Evolutionary conservation across 306 rosid species (phyloP).

Genomic region (Mimosa bimucronata): DNA sequence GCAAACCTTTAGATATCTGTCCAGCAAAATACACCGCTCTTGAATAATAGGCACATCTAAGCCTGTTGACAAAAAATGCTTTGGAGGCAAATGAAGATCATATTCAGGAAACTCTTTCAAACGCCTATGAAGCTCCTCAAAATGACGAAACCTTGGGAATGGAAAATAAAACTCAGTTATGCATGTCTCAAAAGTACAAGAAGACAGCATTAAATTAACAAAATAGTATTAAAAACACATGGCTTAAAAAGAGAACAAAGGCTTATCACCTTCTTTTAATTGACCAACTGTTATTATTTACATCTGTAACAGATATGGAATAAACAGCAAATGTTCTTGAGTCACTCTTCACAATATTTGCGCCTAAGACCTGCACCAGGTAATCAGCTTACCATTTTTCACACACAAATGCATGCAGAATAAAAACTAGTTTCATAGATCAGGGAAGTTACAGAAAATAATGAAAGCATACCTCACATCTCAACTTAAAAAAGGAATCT

Average conservation of each 20-base stretch:
- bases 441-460: constrained; percentile 30
- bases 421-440: constrained; percentile 12
- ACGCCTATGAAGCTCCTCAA: constrained; percentile 97
- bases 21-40: constrained; percentile 87
- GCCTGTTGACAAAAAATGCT: constrained; percentile 95
- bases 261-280: constrained; percentile 87
- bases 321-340: constrained; percentile 95
- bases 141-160: constrained; percentile 84
- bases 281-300: constrained; percentile 91
- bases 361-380: constrained; percentile 85
- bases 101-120: constrained; percentile 91
- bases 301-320: constrained; percentile 87
- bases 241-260: constrained; percentile 29
- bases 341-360: constrained; percentile 95
- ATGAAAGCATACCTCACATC: constrained; percentile 81
- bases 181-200: constrained; percentile 18
- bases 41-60: constrained; percentile 82
- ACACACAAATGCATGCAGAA: constrained; percentile 32
- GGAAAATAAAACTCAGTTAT: constrained; percentile 12
- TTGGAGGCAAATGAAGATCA: constrained; percentile 94
- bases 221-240: constrained; percentile 28
- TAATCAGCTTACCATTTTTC: constrained; percentile 43
- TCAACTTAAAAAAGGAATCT: constrained; percentile 85
- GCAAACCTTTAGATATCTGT: constrained; percentile 84
- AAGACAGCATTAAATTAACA: constrained; percentile 27